Conservation (phyloP, 352 stramenopile genomes). For the Pythium dissimile region DNA sequence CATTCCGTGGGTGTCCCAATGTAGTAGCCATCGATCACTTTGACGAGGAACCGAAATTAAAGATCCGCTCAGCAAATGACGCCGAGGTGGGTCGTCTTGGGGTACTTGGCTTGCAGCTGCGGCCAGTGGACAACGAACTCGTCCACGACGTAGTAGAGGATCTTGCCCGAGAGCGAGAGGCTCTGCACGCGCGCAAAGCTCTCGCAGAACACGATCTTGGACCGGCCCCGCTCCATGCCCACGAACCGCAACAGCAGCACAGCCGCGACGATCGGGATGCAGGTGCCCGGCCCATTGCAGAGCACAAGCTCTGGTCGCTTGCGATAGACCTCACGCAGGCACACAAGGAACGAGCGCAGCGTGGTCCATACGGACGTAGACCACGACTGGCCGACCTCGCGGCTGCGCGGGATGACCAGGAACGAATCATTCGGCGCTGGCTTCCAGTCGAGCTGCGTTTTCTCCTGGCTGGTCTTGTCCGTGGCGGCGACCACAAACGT, state of each 20-base stretch:
- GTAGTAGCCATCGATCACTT: too few relatives aligned
- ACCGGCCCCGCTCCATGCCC: constrained; percentile 45
- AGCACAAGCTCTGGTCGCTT: constrained; percentile 87
- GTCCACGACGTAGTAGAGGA: constrained; percentile 92
- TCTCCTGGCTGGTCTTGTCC: constrained; percentile 88
- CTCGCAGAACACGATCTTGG: constrained; percentile 93
- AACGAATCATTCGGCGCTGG: constrained; percentile 45
- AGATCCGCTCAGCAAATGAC: constrained; percentile 73
- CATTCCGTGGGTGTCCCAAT: too few relatives aligned
- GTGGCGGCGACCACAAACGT: constrained; percentile 89
- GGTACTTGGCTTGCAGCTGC: constrained; percentile 82
- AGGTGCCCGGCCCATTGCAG: constrained; percentile 94
- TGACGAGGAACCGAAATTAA: too few relatives aligned
- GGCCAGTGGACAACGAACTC: constrained; percentile 95
- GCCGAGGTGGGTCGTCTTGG: constrained; percentile 81
- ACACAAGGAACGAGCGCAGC: constrained; percentile 68
- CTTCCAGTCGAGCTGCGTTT: constrained; percentile 69
- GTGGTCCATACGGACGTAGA: constrained; percentile 87
- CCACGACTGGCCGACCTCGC: constrained; percentile 94
- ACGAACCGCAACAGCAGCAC: constrained; percentile 86
- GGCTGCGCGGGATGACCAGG: constrained; percentile 84
- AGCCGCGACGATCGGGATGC: constrained; percentile 88
- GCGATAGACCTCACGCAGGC: constrained; percentile 66
- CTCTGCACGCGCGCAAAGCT: constrained; percentile 92
- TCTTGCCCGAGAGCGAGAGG: constrained; percentile 91